Percentiles rank a stretch among this genome's conserved stretches.
These are phyloP conservation scores for Volutella citrinella DNA, from an alignment of 2,329 filamentous ascomycete genomes.

Conservation along the genomic window DNA sequence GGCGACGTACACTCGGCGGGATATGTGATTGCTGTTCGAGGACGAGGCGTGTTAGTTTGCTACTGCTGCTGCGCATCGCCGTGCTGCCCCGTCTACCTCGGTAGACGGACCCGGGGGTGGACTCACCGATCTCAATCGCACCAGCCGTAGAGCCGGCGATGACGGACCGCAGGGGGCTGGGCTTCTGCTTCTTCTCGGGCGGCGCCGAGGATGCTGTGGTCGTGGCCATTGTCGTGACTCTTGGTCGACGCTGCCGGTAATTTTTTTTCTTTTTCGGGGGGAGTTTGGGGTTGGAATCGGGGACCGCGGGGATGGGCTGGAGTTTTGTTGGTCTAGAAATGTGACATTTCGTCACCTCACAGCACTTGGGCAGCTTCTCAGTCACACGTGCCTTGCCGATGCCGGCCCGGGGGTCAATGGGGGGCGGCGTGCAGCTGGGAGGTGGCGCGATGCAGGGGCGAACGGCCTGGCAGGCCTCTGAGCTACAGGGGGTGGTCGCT, in stretches of 20 bases:
- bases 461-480: no score
- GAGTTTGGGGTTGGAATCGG: slow-evolving; percentile 4
- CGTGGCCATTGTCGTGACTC: slow-evolving; percentile 26
- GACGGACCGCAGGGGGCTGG: slow-evolving; percentile 83
- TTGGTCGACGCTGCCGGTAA: slow-evolving; percentile 1
- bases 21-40: slow-evolving; percentile 74
- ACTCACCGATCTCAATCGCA: slow-evolving; percentile 84
- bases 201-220: slow-evolving; percentile 18
- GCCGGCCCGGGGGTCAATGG: no score
- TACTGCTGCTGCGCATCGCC: no score
- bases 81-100: no score
- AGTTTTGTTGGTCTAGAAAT: background rate
- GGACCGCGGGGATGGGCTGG: background rate
- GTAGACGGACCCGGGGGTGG: no score
- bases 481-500: no score
- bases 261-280: slow-evolving; percentile 16
- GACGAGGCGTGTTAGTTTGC: slow-evolving; percentile 11
- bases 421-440: no score
- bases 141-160: slow-evolving; percentile 91
- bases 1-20: slow-evolving; percentile 76
- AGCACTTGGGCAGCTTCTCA: no score
- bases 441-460: no score
- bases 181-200: slow-evolving; percentile 41
- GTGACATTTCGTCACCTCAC: slow-evolving; percentile 23
- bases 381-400: slow-evolving; percentile 11